A percentile compares a stretch with the other conserved stretches of the same genome.
Evolutionary conservation across 768 basidiomycete species (phyloP).

Genomic region (Podaxis sp.): DNA sequence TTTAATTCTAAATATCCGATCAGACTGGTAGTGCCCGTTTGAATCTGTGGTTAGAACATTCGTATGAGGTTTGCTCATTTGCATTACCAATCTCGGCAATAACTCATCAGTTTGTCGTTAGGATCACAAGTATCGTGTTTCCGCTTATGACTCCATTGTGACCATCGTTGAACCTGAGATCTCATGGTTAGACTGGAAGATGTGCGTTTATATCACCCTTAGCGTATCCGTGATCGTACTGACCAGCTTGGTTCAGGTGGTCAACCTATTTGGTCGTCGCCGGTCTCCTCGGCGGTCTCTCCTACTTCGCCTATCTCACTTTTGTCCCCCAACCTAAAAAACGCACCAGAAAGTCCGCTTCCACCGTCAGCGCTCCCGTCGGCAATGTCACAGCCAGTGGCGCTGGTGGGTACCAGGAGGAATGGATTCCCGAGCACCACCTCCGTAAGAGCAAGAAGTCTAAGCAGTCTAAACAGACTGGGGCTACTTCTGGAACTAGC

Average conservation of each 20-base stretch:
- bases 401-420: slow-evolving; percentile 73
- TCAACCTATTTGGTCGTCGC: slow-evolving; percentile 69
- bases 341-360: slow-evolving; percentile 37
- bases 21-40: slow-evolving; percentile 76
- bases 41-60: slow-evolving; percentile 73
- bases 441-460: slow-evolving; percentile 58
- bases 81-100: background rate
- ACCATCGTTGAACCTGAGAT: slow-evolving; percentile 76
- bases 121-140: slow-evolving; percentile 56
- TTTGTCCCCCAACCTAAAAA: slow-evolving; percentile 67
- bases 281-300: slow-evolving; percentile 55
- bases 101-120: slow-evolving; percentile 21
- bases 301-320: slow-evolving; percentile 61
- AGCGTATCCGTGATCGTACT: background rate
- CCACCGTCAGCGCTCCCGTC: slow-evolving; percentile 48
- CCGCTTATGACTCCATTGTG: slow-evolving; percentile 72
- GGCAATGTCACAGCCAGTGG: slow-evolving; percentile 59
- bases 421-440: slow-evolving; percentile 92
- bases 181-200: slow-evolving; percentile 75
- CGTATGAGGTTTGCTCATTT: slow-evolving; percentile 45
- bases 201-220: slow-evolving; percentile 41
- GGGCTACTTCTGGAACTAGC: slow-evolving; percentile 39
- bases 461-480: slow-evolving; percentile 45
- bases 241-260: slow-evolving; percentile 30
- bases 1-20: slow-evolving; percentile 10